phyloP scores from a whole-genome alignment of 257 asterid species.

The Capsicum baccatum region DNA sequence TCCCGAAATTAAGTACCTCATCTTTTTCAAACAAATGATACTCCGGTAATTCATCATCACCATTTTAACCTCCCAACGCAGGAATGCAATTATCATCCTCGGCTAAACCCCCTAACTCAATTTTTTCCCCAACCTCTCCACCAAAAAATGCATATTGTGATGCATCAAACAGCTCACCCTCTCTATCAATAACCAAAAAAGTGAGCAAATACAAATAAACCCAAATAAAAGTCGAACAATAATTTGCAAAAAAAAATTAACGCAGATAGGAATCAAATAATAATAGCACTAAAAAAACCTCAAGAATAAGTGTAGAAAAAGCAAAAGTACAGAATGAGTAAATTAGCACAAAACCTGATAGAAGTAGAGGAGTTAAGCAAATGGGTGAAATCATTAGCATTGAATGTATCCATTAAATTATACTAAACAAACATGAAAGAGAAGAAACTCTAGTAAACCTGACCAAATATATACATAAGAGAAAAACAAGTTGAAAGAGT shows the following conservation, averaged over 20 bases:
- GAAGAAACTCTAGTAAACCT: constrained; percentile 15
- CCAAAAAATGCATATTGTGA: constrained; percentile 88
- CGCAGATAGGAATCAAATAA: constrained; percentile 30
- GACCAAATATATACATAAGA: neutral
- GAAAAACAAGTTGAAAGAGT: neutral
- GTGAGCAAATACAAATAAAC: neutral
- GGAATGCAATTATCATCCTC: constrained; percentile 43
- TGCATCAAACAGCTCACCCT: constrained; percentile 67
- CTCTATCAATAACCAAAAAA: constrained; percentile 46
- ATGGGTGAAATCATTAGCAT: neutral
- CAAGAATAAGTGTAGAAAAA: neutral
- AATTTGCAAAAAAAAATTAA: neutral
- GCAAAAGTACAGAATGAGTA: neutral
- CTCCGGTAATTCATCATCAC: constrained; percentile 63
- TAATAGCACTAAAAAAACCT: neutral
- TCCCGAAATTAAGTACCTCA: constrained; percentile 49
- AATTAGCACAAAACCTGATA: constrained; percentile 9
- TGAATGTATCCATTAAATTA: constrained; percentile 25
- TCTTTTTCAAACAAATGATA: constrained; percentile 82
- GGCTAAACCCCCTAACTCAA: constrained; percentile 75
- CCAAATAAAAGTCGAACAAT: neutral
- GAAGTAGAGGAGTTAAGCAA: constrained; percentile 22
- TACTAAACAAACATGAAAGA: neutral
- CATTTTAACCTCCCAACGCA: constrained; percentile 51
- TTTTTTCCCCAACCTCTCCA: constrained; percentile 57